Evolutionary conservation across 306 rosid species (phyloP), one percentile per base, ranked within the genome.

Genomic region (Sicyos edulis): DNA sequence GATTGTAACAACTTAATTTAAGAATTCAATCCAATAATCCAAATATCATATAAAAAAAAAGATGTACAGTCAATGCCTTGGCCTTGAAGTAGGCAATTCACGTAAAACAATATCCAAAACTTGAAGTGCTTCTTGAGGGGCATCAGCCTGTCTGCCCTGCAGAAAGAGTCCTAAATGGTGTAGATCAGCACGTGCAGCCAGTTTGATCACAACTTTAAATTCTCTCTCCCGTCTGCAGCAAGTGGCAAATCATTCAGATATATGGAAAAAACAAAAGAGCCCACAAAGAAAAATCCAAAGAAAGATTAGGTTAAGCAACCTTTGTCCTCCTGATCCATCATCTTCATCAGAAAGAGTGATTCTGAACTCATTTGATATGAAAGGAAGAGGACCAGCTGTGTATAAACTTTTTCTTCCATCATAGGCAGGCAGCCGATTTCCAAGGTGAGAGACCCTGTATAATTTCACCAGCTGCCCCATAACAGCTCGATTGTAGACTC

Each of bases 91-190:
- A 0, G 99, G 97, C 9, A 91, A 81, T 79, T 95, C 99, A 0
- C 99, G 92, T 22, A 95, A 82, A 66, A 95, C 99, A 80, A 95
- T 95, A 71, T 95, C 99, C 22, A 91, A 91, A 54, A 95, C 99
- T 74, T 95, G 99, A 74, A 95, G 90, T 2, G 99, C 99, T 79
- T 91, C 99, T 73, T 95, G 99, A 10, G 99, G 99, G 1, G 97
- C 99, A 81, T 95, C 99, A 26, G 96, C 87, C 76, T 91, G 92
- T 72, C 86, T 87, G 52, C 99, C 99, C 75, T 89, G 88, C 78
- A 95, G 77, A 78, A 95, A 95, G 82, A 91, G 92, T 22, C 95
- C 97, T 62, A 95, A 66, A 79, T 91, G 99, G 78, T 95, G 99
- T 44, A 95, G 90, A 82, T 95, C 99, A 0, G 97, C 96, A 0